Evolutionary conservation across 192 early-diverging fungal genomes (phyloP).

Genomic region (Chytriomyces confervae): DNA sequence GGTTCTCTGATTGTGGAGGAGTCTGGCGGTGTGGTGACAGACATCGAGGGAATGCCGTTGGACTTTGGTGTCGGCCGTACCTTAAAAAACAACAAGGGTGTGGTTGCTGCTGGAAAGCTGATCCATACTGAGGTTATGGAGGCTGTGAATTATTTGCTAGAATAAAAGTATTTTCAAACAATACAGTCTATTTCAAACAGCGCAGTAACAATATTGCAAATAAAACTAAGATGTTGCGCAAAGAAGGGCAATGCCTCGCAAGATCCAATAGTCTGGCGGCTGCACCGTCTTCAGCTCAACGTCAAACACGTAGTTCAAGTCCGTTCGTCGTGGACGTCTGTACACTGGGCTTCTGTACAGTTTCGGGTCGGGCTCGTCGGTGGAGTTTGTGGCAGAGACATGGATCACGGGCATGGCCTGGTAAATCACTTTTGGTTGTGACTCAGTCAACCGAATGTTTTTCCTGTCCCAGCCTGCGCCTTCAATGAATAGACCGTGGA

Average conservation of each 20-base stretch:
- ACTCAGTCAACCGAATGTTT: conserved; percentile 67
- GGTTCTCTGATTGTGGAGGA: conserved; percentile 90
- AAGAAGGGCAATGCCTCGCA: conserved; percentile 64
- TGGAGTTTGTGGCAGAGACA: conserved; percentile 61
- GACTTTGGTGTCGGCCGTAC: conserved; percentile 91
- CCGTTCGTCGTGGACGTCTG: conserved; percentile 62
- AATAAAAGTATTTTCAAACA: not conserved
- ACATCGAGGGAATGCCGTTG: conserved; percentile 80
- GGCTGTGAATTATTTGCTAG: conserved; percentile 64
- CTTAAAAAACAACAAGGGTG: conserved; percentile 83
- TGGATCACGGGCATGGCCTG: conserved; percentile 67
- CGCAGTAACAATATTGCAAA: too few species aligned
- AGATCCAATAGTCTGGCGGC: conserved; percentile 69
- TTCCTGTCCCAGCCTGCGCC: conserved; percentile 72
- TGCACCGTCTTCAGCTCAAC: conserved; percentile 67
- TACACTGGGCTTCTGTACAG: conserved; percentile 70
- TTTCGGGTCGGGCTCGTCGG: conserved; percentile 64
- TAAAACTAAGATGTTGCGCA: conserved; percentile 38
- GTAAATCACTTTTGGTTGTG: conserved; percentile 68
- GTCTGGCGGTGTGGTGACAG: conserved; percentile 88
- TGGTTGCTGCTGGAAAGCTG: conserved; percentile 76
- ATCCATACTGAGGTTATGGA: conserved; percentile 79
- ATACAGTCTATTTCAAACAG: too few species aligned
- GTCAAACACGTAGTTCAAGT: conserved; percentile 69
- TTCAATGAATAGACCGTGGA: conserved; percentile 72